Conservation (phyloP, 345 rosid genomes). For the Citrus glauca region DNA sequence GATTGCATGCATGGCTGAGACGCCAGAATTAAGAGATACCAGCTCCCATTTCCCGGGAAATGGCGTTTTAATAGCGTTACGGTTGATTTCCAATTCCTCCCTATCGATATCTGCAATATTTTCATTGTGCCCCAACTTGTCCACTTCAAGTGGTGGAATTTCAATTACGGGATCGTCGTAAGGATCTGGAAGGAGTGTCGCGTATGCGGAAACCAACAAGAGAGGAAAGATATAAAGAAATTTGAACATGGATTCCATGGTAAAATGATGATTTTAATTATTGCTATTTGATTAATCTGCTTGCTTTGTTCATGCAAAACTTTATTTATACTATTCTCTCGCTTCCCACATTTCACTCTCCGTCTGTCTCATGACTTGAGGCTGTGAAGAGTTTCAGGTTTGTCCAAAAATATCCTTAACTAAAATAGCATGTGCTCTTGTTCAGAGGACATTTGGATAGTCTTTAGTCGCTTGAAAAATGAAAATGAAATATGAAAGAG, state of each 20-base stretch:
- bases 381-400: background rate
- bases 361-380: background rate
- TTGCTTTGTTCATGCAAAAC: too few relatives aligned
- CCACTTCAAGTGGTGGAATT: background rate
- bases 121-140: background rate
- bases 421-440: background rate
- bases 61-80: background rate
- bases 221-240: conserved; percentile 16
- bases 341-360: conserved; percentile 5
- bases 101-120: too few relatives aligned
- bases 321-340: background rate
- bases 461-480: background rate
- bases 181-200: background rate
- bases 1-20: conserved; percentile 79
- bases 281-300: background rate
- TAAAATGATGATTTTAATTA: background rate
- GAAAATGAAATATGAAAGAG: background rate
- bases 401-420: background rate
- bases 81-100: background rate
- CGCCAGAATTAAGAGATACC: conserved; percentile 56
- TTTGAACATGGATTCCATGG: background rate
- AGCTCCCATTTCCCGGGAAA: conserved; percentile 60
- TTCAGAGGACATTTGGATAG: background rate
- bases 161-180: background rate
- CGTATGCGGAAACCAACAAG: conserved; percentile 14